Conservation (phyloP, 2,329 filamentous ascomycete species). For the Fonsecaea erecta region DNA sequence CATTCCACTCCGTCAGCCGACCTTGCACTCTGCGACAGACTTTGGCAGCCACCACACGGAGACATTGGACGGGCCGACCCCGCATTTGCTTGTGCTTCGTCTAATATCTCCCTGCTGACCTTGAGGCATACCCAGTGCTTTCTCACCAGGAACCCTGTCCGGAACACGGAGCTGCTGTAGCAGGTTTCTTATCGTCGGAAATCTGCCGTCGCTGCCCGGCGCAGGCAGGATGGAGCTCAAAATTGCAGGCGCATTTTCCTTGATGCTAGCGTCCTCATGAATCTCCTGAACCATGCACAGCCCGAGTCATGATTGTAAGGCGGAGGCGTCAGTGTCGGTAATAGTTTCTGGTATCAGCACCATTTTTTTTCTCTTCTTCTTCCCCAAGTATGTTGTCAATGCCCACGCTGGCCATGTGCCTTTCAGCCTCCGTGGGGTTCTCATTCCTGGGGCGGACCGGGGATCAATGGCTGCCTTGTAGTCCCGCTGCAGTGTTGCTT, state of each 20-base stretch:
- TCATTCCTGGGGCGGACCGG: background rate
- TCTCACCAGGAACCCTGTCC: background rate
- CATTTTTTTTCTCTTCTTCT: too few species aligned
- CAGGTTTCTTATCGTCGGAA: background rate
- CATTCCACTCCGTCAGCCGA: background rate
- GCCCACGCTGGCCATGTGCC: background rate
- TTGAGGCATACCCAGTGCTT: background rate
- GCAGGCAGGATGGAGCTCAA: too few species aligned
- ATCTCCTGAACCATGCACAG: background rate
- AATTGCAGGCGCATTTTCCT: too few species aligned
- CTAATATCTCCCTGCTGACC: background rate
- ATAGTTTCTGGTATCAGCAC: background rate
- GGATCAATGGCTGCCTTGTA: background rate
- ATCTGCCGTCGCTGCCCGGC: background rate
- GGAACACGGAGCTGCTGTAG: background rate
- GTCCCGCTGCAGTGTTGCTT: background rate
- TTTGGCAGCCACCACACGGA: background rate
- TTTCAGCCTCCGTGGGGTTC: background rate
- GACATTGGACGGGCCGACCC: background rate
- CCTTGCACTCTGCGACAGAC: background rate
- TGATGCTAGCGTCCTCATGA: background rate
- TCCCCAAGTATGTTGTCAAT: background rate
- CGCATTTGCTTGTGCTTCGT: background rate
- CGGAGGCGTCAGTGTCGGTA: background rate
- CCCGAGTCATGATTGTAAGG: background rate